phyloP scores from a whole-genome alignment of 2,329 filamentous ascomycete species.

The Phoma sp. region DNA sequence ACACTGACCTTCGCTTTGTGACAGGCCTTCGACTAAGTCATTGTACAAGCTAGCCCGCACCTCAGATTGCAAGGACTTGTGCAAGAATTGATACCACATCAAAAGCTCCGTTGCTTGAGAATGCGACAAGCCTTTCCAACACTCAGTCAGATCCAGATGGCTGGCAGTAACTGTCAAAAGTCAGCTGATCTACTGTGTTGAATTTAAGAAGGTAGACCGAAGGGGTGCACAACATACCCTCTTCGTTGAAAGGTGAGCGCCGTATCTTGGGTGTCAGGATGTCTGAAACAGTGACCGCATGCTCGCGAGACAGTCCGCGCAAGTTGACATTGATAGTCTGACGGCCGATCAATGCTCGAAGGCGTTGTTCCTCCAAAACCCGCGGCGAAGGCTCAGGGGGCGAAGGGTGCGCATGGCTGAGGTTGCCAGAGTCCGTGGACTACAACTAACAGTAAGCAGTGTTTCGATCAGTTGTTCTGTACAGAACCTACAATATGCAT shows the following conservation, averaged over 20 bases:
- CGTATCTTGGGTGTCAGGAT: constrained; percentile 35
- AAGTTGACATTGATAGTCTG: constrained; percentile 26
- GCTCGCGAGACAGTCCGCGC: constrained; percentile 20
- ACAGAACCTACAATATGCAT: background rate
- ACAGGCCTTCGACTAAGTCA: background rate
- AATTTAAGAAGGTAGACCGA: background rate
- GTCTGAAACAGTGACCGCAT: constrained; percentile 12
- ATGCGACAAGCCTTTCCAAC: constrained; percentile 44
- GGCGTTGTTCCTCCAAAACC: background rate
- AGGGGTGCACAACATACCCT: constrained; percentile 12
- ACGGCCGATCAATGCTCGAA: constrained; percentile 15
- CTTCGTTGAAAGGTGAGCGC: constrained; percentile 20
- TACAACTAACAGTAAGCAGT: constrained; percentile 5
- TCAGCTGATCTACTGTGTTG: background rate
- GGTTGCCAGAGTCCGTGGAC: background rate
- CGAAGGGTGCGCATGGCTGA: constrained; percentile 28
- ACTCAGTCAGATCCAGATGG: constrained; percentile 44
- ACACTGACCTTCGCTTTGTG: background rate
- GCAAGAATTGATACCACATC: constrained; percentile 41
- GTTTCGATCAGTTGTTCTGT: background rate
- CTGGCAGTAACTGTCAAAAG: constrained; percentile 22
- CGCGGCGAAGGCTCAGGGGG: background rate
- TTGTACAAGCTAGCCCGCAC: background rate
- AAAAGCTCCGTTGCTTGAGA: constrained; percentile 38
- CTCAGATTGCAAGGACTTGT: background rate